A percentile compares a stretch with the other conserved stretches of the same genome.
These are phyloP conservation scores for Bipolaris victoriae DNA, from an alignment of 2,329 filamentous ascomycete genomes.

Conservation along the genomic window DNA sequence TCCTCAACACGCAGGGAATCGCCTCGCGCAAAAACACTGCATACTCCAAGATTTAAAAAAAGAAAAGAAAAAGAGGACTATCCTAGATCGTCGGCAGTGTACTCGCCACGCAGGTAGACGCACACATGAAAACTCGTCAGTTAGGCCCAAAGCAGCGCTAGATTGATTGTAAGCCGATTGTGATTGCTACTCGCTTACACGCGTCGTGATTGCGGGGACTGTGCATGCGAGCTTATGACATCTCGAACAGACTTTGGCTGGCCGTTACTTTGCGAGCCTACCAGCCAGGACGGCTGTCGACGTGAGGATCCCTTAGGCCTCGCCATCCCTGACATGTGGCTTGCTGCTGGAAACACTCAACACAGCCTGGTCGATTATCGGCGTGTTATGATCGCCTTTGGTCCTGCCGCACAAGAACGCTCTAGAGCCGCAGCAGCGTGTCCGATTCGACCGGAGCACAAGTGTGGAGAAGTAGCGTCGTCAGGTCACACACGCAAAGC, in stretches of 20 bases:
- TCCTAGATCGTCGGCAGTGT: neutral
- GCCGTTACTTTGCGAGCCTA: conserved; percentile 34
- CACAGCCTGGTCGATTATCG: conserved; percentile 23
- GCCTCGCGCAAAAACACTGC: neutral
- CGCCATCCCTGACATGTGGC: conserved; percentile 39
- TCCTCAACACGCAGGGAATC: conserved; percentile 17
- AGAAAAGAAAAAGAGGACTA: neutral
- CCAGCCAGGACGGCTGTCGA: conserved; percentile 28
- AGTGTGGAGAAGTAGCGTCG: conserved; percentile 15
- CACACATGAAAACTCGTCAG: conserved; percentile 7
- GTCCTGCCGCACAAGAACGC: conserved; percentile 8
- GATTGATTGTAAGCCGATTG: conserved; percentile 11
- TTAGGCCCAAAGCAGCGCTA: conserved; percentile 9
- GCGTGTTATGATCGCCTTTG: conserved; percentile 16
- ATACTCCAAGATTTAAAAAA: neutral
- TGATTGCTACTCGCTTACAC: conserved; percentile 37
- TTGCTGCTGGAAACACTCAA: conserved; percentile 40
- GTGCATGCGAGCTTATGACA: conserved; percentile 25
- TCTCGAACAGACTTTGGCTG: conserved; percentile 40
- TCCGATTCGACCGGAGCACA: conserved; percentile 11
- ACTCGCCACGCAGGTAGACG: neutral
- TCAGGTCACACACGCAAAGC: conserved; percentile 27
- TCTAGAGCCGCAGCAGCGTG: conserved; percentile 9
- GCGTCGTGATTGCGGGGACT: conserved; percentile 38
- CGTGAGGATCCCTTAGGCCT: conserved; percentile 37